Percentiles rank a stretch among this genome's conserved stretches.
Conservation (phyloP, 108 stramenopile species). For the Conticribra weissflogii region DNA sequence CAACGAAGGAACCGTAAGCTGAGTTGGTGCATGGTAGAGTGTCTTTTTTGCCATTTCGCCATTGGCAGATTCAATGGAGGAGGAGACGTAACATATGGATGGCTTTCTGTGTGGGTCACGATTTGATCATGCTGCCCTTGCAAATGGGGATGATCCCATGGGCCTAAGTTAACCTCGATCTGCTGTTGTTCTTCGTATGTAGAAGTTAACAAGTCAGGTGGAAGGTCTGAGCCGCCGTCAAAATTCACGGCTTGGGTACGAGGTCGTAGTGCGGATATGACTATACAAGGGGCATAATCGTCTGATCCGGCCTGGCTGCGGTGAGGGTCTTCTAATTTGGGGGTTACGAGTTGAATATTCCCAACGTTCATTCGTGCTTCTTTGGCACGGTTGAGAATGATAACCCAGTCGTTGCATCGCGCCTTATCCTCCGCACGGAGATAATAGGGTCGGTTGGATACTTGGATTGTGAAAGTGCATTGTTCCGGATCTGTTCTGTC, state of each 20-base stretch:
- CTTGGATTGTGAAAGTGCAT: slow-evolving; percentile 80
- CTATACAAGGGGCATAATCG: slow-evolving; percentile 43
- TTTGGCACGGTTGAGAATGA: slow-evolving; percentile 79
- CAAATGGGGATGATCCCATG: slow-evolving; percentile 15
- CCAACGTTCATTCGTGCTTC: slow-evolving; percentile 85
- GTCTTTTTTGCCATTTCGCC: slow-evolving; percentile 59
- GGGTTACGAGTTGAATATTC: slow-evolving; percentile 67
- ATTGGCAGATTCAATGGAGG: slow-evolving; percentile 8
- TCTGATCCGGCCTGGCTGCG: slow-evolving; percentile 42
- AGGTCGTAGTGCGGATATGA: slow-evolving; percentile 46
- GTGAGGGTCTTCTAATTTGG: slow-evolving; percentile 24
- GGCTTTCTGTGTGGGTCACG: neutral
- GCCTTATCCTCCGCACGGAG: slow-evolving; percentile 77
- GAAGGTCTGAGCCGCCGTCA: slow-evolving; percentile 22
- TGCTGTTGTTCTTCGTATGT: slow-evolving; percentile 36
- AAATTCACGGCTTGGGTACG: slow-evolving; percentile 30
- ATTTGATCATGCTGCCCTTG: slow-evolving; percentile 6
- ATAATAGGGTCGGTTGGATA: slow-evolving; percentile 74
- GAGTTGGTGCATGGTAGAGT: slow-evolving; percentile 39
- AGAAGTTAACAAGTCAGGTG: slow-evolving; percentile 40
- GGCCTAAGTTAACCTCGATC: slow-evolving; percentile 37
- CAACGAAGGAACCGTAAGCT: slow-evolving; percentile 47
- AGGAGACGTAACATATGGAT: slow-evolving; percentile 1
- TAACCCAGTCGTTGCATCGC: slow-evolving; percentile 86
- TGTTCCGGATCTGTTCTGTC: slow-evolving; percentile 64